Conservation (phyloP, 2,329 filamentous ascomycete species). For the Plenodomus biglobosus region DNA sequence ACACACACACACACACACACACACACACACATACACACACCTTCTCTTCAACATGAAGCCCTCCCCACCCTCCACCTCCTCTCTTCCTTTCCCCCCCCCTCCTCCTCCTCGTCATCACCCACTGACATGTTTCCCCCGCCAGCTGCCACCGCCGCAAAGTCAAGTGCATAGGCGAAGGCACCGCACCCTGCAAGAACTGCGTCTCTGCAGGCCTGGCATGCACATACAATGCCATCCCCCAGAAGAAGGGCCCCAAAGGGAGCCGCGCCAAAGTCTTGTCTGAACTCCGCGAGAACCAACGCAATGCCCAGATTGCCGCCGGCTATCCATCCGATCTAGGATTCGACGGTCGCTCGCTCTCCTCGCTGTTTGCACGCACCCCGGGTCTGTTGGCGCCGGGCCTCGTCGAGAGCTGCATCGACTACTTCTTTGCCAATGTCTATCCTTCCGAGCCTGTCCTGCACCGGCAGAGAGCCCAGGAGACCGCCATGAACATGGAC, state of each 20-base stretch:
- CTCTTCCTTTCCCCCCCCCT: too few species aligned
- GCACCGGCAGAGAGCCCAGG: conserved; percentile 55
- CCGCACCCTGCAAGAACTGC: conserved; percentile 62
- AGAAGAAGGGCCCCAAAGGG: conserved; percentile 65
- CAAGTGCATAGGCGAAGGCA: conserved; percentile 54
- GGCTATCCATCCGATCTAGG: conserved; percentile 42
- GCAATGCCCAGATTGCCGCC: conserved; percentile 49
- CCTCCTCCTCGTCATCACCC: conserved; percentile 8
- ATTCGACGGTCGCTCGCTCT: conserved; percentile 47
- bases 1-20: too few species aligned
- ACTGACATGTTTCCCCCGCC: conserved; percentile 10
- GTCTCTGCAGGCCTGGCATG: conserved; percentile 60
- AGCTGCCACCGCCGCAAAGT: conserved; percentile 54
- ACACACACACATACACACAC: too few species aligned
- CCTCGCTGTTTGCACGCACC: conserved; percentile 50
- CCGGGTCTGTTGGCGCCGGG: conserved; percentile 53
- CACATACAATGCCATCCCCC: conserved; percentile 65
- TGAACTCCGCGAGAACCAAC: conserved; percentile 58
- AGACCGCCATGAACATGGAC: conserved; percentile 56
- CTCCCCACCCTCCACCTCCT: too few species aligned
- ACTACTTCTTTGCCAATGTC: conserved; percentile 63
- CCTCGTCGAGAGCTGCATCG: conserved; percentile 57
- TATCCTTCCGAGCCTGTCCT: conserved; percentile 67
- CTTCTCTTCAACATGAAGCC: too few species aligned
- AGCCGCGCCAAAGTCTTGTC: conserved; percentile 65